A percentile compares a stretch with the other conserved stretches of the same genome.
These are phyloP conservation scores for Populus hybrid DNA, from an alignment of 441 rosid genomes.

Conservation along the genomic window DNA sequence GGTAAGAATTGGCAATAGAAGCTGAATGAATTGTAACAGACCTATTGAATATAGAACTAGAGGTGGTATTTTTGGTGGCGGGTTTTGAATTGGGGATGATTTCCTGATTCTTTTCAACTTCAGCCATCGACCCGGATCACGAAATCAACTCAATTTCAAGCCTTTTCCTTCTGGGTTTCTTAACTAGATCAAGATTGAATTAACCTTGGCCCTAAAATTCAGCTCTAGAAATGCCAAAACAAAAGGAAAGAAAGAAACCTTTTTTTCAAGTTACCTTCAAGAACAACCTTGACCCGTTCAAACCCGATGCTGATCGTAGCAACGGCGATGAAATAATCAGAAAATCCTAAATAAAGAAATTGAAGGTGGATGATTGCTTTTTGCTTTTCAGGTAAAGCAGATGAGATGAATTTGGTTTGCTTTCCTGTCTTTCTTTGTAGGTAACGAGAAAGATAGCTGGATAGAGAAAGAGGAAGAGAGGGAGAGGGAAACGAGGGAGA, in stretches of 20 bases:
- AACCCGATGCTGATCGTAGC: not conserved
- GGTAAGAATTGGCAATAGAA: slow-evolving; percentile 9
- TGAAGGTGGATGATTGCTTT: not conserved
- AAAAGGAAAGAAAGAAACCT: not conserved
- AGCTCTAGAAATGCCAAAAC: not conserved
- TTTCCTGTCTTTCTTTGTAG: not conserved
- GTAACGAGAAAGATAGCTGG: not conserved
- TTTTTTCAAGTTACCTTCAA: not conserved
- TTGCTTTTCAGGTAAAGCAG: not conserved
- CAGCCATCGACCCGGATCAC: slow-evolving; percentile 48
- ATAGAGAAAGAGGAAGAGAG: not conserved
- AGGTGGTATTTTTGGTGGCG: slow-evolving; percentile 9
- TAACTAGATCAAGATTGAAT: slow-evolving; percentile 6
- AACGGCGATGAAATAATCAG: not conserved
- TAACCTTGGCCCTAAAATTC: slow-evolving; percentile 10
- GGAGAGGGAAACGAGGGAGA: not conserved
- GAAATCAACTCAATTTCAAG: slow-evolving; percentile 6
- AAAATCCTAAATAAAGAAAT: not conserved
- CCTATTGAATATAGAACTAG: slow-evolving; percentile 40
- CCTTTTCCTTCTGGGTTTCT: not conserved
- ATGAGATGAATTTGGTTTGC: not conserved
- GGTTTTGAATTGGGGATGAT: slow-evolving; percentile 34
- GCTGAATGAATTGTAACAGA: slow-evolving; percentile 55
- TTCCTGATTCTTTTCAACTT: slow-evolving; percentile 39
- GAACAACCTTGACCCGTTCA: not conserved